Percentiles rank a stretch among this genome's conserved stretches.
Conservation (phyloP, 345 rosid genomes). For the Excoecaria cochinchinensis region DNA sequence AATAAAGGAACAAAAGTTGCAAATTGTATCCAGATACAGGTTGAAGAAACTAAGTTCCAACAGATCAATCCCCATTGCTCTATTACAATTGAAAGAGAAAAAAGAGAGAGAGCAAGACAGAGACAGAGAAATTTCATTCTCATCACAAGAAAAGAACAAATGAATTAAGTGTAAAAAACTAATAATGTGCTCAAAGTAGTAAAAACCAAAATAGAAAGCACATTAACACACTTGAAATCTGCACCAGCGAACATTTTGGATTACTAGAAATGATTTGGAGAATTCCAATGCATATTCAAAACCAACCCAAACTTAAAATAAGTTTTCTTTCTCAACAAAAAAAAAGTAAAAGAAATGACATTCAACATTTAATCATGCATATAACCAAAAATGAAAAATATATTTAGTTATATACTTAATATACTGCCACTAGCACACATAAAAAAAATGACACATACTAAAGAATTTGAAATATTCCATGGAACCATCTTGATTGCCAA, state of each 20-base stretch:
- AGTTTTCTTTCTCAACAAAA: neutral
- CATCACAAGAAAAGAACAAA: neutral
- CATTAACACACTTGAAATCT: neutral
- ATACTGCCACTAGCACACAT: neutral
- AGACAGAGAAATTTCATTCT: neutral
- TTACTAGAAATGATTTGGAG: neutral
- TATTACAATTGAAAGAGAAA: neutral
- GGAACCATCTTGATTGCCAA: neutral
- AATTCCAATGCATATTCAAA: neutral
- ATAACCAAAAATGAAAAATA: neutral
- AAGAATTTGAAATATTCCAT: neutral
- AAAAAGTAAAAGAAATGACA: neutral
- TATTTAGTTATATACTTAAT: neutral
- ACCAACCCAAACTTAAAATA: neutral
- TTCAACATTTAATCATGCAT: neutral
- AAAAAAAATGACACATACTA: neutral
- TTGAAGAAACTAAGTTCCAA: neutral
- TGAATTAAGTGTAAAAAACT: neutral
- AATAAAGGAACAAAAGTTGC: neutral
- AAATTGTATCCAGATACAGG: neutral
- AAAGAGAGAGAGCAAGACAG: neutral
- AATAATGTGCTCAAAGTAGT: neutral
- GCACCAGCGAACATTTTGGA: too few relatives aligned
- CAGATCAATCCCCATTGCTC: neutral
- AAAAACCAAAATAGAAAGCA: neutral